Evolutionary conservation across 768 basidiomycete species (phyloP).

Genomic region (Serendipita sp.): DNA sequence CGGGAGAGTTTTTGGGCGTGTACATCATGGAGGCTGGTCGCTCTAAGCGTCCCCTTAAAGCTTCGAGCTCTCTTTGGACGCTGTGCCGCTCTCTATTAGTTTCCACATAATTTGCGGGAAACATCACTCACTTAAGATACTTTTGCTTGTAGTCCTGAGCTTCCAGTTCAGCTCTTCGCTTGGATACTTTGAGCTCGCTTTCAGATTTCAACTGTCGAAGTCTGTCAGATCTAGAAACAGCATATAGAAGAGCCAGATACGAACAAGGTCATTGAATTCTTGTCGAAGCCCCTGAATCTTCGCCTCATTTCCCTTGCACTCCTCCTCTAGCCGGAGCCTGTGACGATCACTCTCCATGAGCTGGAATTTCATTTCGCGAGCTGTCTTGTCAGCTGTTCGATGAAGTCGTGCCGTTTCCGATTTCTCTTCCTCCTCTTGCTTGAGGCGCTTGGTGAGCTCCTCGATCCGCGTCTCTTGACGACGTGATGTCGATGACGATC

Average conservation of each 20-base stretch:
- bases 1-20: too few species aligned
- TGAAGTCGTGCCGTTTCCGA: constrained; percentile 19
- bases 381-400: constrained; percentile 31
- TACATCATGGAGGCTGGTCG: constrained; percentile 16
- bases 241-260: constrained; percentile 41
- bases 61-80: constrained; percentile 52
- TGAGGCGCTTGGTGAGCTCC: constrained; percentile 48
- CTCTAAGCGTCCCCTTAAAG: constrained; percentile 47
- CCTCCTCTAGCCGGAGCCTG: constrained; percentile 47
- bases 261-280: constrained; percentile 45
- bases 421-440: constrained; percentile 35
- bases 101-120: neutral
- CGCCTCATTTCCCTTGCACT: constrained; percentile 40
- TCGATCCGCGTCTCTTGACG: constrained; percentile 57
- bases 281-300: constrained; percentile 43
- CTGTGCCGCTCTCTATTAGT: constrained; percentile 20
- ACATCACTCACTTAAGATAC: constrained; percentile 39
- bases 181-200: constrained; percentile 48
- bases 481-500: constrained; percentile 30
- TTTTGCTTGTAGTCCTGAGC: constrained; percentile 59
- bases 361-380: constrained; percentile 39
- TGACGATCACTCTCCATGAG: constrained; percentile 48
- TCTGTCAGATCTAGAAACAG: constrained; percentile 15
- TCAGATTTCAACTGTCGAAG: constrained; percentile 21
- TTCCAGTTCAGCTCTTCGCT: constrained; percentile 64